Evolutionary conservation across 83 land plant species (phyloP), one percentile per base, ranked within the genome.

Genomic region (Picea abies): DNA sequence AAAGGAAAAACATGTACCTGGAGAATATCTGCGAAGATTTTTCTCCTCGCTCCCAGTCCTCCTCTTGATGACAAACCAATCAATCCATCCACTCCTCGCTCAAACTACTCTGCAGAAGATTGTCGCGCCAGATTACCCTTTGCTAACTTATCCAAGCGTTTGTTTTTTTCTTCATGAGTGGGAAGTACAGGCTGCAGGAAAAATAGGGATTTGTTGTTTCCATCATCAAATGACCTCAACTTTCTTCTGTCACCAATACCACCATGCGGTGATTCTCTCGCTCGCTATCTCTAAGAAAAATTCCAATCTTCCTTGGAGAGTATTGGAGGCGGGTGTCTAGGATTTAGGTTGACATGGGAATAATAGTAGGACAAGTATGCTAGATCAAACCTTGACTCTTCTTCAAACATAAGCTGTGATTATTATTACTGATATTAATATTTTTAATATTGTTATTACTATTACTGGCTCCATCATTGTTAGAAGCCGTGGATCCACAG

Each of bases 131-230:
- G 35, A 32, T 84, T 32, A 32, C 35, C 35, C 35, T 32, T 0
- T 0, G 2, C 35, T 32, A 32, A 32, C 35, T 32, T 32, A 14
- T 63, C 23, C 6, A 37, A 10, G 44, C 62, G 52, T 80, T 87
- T 83, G 64, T 75, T 72, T 52, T 89, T 87, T 63, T 81, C 91
- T 58, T 69, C 41, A 15, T 84, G 35, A 32, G 35, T 32, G 35
- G 35, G 35, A 32, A 32, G 35, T 32, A 32, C 1, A 2, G 35
- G 2, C 84, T 91, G 96, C 86, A 76, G 73, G 19, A 91, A 85
- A 73, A 93, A 93, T 81, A 93, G 76, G 7, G 94, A 90, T 22
- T 86, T 77, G 49, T 89, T n/a, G n/a, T n/a, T n/a, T n/a, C n/a
- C n/a, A n/a, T n/a, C n/a, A n/a, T n/a, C n/a, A n/a, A n/a, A n/a